Evolutionary conservation across 257 asterid genomes (phyloP).

Genomic region (Anisodus tanguticus): DNA sequence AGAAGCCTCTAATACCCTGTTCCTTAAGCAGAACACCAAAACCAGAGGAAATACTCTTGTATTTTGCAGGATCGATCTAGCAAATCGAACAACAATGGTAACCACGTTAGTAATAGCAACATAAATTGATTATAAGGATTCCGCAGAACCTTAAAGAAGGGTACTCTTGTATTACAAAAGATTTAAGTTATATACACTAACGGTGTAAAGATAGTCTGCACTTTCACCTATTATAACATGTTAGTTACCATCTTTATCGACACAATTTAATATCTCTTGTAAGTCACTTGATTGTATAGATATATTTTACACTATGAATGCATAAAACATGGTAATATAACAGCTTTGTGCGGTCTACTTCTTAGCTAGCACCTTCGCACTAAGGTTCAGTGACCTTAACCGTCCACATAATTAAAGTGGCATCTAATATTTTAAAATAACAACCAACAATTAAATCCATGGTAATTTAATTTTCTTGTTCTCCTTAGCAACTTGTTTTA

Average conservation of each 20-base stretch:
- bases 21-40: conserved; percentile 59
- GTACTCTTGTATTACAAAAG: too few relatives aligned
- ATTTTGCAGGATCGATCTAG: conserved; percentile 70
- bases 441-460: background rate
- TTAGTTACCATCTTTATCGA: background rate
- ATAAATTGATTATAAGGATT: background rate
- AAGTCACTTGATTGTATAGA: background rate
- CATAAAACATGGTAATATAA: background rate
- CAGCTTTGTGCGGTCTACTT: background rate
- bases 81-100: background rate
- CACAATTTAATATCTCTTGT: background rate
- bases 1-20: conserved; percentile 68
- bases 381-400: background rate
- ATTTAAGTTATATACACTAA: background rate
- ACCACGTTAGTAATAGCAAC: background rate
- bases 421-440: background rate
- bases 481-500: too few relatives aligned
- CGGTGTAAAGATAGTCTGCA: background rate
- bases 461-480: too few relatives aligned
- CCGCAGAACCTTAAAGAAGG: too few relatives aligned
- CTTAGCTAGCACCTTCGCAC: too few relatives aligned
- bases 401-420: background rate
- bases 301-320: background rate
- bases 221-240: background rate
- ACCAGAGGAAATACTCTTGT: conserved; percentile 67